A percentile compares a stretch with the other conserved stretches of the same genome.
These are phyloP conservation scores for Melaleuca quinquenervia DNA, from an alignment of 345 rosid genomes.

Conservation along the genomic window DNA sequence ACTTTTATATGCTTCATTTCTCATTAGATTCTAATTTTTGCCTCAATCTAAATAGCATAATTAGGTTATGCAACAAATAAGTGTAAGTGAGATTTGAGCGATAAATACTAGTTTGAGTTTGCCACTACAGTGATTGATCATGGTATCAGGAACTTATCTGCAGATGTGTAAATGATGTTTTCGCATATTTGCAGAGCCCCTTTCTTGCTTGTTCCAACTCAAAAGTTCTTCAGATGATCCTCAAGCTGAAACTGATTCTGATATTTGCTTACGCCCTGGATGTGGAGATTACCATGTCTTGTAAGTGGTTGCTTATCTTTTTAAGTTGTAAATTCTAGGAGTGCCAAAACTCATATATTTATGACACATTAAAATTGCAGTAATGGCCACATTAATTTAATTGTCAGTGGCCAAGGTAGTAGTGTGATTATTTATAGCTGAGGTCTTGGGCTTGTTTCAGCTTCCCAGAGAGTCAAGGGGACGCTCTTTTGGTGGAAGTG, in stretches of 20 bases:
- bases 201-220: conserved; percentile 74
- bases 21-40: background rate
- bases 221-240: conserved; percentile 62
- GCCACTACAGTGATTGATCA: background rate
- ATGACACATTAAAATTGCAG: background rate
- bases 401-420: background rate
- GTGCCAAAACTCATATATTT: background rate
- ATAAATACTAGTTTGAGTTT: background rate
- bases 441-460: conserved; percentile 18
- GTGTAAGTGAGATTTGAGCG: background rate
- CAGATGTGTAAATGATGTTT: background rate
- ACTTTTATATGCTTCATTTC: background rate
- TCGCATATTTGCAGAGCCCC: conserved; percentile 35
- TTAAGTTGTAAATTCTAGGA: background rate
- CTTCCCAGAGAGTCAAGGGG: conserved; percentile 81
- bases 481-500: conserved; percentile 71
- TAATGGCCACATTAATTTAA: background rate
- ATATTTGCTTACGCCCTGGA: conserved; percentile 74
- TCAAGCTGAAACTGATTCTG: conserved; percentile 39
- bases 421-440: background rate
- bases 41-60: background rate
- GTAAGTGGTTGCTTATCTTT: conserved; percentile 32
- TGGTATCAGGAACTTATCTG: background rate
- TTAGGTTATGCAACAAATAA: background rate
- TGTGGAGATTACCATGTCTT: conserved; percentile 83